Base-by-base conservation (phyloP, 495 filamentous ascomycete genomes). In the Podospora pseudocomata region DNA sequence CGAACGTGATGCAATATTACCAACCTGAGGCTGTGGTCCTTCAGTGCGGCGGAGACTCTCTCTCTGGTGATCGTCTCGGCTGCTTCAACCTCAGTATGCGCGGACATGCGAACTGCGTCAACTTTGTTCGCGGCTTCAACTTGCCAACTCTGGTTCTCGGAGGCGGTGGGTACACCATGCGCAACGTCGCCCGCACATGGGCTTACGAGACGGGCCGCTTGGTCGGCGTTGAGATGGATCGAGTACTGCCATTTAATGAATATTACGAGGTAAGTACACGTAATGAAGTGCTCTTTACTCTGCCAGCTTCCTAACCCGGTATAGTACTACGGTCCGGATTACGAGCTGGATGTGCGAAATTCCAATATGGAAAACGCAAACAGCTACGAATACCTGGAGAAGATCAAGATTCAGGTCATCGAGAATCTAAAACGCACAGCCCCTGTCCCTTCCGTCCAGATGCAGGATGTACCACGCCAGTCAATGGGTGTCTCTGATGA, bases 331-430 rank as follows among this genome's bases (percentile, higher is more conserved):
- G 94, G 91, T 7, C 95, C 95, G 0, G 95, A 99, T 73, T 99
- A 95, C 76, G 91, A 97, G 76, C 86, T 99, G 30, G 90, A 98
- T 74, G 95, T 99, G 19, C 90, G 93, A 16, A 86, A 95, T 11
- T 97, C 93, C 3, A 99, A 99, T 71, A 99, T 98, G 95, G 95
- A 99, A 76, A 99, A 99, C 72, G 92, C 94, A 19, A 99, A 99
- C 76, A 93, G 91, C 34, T 85, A 82, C 68, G 95, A 98, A 72
- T 99, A 99, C 68, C 86, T 99, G 4, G 91, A 96, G 71, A 97
- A 97, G 82, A 99, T 99, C 79, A 94, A 92, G 75, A 87, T 84
- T 23, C 88, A 94, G 66, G 91, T 99, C 54, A 90, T 97, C 60
- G 93, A 97, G 66, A 99, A 99, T 73, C 86, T 99, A 4, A 90